A percentile compares a stretch with the other conserved stretches of the same genome.
phyloP scores from a whole-genome alignment of 805 yeast species.

The Myxozyma neotropica region DNA sequence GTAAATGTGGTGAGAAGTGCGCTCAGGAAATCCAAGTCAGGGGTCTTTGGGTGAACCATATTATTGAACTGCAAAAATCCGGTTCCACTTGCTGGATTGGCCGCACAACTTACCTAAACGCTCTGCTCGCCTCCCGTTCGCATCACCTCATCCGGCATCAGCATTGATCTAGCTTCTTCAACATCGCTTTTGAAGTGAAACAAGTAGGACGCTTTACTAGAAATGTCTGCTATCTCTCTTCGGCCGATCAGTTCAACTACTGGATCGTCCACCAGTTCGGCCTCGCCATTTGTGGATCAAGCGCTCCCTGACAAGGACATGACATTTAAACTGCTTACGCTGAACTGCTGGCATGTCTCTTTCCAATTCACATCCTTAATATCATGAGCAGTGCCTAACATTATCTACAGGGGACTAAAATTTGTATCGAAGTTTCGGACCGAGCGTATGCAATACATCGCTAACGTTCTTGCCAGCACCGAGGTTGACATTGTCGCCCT shows the following conservation, averaged over 20 bases:
- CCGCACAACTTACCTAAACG: too few species aligned
- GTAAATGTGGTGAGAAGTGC: too few species aligned
- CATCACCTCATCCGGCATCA: too few species aligned
- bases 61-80: too few species aligned
- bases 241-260: neutral
- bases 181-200: neutral
- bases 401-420: constrained; percentile 73
- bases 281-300: constrained; percentile 3
- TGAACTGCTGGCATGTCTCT: constrained; percentile 42
- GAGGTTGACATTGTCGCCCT: constrained; percentile 82
- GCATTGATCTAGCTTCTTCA: too few species aligned
- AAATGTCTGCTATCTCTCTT: neutral
- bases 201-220: neutral
- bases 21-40: too few species aligned
- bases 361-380: neutral
- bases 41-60: too few species aligned
- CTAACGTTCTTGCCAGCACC: constrained; percentile 57
- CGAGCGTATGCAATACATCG: constrained; percentile 72
- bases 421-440: constrained; percentile 72
- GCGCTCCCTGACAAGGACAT: constrained; percentile 1
- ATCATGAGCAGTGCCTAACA: neutral
- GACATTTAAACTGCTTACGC: constrained; percentile 37
- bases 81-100: too few species aligned
- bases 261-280: neutral
- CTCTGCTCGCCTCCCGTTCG: neutral